These are phyloP conservation scores for Marchantia polymorpha DNA, from an alignment of 225 moss, liverwort and hornwort genomes.

Conservation along the genomic window DNA sequence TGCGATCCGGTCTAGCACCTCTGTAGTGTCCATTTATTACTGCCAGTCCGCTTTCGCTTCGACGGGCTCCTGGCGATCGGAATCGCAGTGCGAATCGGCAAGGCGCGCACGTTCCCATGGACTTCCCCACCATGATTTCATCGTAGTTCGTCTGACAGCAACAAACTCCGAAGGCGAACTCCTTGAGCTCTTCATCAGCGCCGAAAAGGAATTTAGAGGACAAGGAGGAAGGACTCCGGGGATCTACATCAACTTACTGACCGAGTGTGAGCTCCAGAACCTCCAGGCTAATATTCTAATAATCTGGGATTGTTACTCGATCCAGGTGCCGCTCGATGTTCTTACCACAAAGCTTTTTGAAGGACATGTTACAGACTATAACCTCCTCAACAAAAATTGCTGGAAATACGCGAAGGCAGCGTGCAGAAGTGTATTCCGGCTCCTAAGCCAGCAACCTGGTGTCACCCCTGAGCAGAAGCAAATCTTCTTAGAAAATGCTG, in stretches of 20 bases:
- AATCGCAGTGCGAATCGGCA: too few species aligned
- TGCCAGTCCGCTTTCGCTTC: too few species aligned
- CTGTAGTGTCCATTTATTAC: too few species aligned
- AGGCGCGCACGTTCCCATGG: neutral
- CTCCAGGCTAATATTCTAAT: neutral
- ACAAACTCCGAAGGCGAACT: too few species aligned
- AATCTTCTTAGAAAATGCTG: neutral
- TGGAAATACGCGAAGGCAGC: slow-evolving; percentile 4
- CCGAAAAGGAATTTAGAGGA: neutral
- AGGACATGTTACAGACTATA: neutral
- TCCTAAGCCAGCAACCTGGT: neutral
- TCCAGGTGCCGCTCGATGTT: neutral
- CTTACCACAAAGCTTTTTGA: neutral
- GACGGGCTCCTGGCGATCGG: too few species aligned
- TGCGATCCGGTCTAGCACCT: too few species aligned
- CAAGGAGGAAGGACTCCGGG: neutral
- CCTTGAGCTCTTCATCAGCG: neutral
- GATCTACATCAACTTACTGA: neutral
- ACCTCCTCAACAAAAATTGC: slow-evolving; percentile 6
- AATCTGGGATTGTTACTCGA: neutral
- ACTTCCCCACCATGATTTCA: neutral
- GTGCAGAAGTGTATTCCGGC: neutral
- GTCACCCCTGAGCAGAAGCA: neutral
- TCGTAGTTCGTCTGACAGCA: slow-evolving; percentile 1
- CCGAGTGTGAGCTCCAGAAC: neutral